Evolutionary conservation across 495 filamentous ascomycete species (phyloP).

Genomic region (Podospora tetraspora): DNA sequence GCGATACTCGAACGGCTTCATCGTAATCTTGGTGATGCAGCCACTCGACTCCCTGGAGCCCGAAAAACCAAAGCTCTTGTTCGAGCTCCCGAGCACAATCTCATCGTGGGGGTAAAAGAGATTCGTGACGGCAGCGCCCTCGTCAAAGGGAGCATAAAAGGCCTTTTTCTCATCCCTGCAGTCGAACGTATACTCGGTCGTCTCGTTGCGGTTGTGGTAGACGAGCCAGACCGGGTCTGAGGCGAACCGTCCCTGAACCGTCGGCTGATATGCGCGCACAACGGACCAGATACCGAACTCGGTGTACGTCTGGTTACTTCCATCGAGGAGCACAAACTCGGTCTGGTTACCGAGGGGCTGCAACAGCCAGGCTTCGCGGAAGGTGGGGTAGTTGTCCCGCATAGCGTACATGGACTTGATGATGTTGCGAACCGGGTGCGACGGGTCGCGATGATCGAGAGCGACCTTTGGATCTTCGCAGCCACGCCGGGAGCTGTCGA

Average conservation of each 20-base stretch:
- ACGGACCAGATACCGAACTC: conserved; percentile 59
- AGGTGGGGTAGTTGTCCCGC: conserved; percentile 50
- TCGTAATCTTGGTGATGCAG: conserved; percentile 48
- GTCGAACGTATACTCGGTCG: conserved; percentile 57
- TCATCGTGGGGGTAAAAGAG: conserved; percentile 66
- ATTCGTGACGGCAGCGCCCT: conserved; percentile 56
- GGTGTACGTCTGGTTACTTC: conserved; percentile 51
- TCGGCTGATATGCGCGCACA: conserved; percentile 17
- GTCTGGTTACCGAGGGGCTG: conserved; percentile 57
- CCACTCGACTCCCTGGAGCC: conserved; percentile 39
- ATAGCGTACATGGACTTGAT: conserved; percentile 63
- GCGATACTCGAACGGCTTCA: conserved; percentile 55
- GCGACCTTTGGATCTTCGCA: conserved; percentile 63
- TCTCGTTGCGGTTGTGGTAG: conserved; percentile 58
- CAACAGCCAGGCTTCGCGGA: conserved; percentile 61
- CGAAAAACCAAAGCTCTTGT: conserved; percentile 13
- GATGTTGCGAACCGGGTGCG: conserved; percentile 45
- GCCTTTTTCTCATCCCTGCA: conserved; percentile 42
- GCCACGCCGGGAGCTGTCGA: conserved; percentile 51
- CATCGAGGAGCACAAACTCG: conserved; percentile 48
- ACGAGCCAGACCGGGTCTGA: conserved; percentile 56
- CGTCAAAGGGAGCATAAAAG: conserved; percentile 54
- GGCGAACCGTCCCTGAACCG: conserved; percentile 57
- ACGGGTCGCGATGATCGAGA: conserved; percentile 51
- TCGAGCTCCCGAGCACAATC: conserved; percentile 39